Percentiles rank a stretch among this genome's conserved stretches.
These are phyloP conservation scores for Smittium culicis DNA, from an alignment of 371 early-diverging fungal species.

Conservation along the genomic window DNA sequence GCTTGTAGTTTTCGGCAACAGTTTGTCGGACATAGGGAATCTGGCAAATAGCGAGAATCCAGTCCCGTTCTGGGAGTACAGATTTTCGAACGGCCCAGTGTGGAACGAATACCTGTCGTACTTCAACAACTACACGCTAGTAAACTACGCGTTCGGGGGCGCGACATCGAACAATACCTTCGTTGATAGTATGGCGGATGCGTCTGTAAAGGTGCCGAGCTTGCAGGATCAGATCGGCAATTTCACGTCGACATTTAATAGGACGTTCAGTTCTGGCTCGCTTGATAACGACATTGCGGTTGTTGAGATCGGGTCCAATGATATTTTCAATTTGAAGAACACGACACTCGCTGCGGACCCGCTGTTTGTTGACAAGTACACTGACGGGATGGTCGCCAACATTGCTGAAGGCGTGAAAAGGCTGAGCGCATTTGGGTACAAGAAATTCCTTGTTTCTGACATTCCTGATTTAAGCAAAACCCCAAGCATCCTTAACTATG, in stretches of 20 bases:
- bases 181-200: background rate
- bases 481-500: no score
- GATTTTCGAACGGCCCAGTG: conserved; percentile 14
- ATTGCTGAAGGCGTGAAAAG: conserved; percentile 5
- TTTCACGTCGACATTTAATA: conserved; percentile 6
- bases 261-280: background rate
- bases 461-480: conserved; percentile 12
- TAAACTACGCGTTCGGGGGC: conserved; percentile 15
- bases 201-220: conserved; percentile 9
- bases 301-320: conserved; percentile 18
- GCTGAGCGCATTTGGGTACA: conserved; percentile 12
- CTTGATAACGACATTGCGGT: conserved; percentile 12
- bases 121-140: conserved; percentile 10
- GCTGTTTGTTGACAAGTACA: background rate
- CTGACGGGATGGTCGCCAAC: background rate
- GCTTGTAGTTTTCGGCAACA: conserved; percentile 29
- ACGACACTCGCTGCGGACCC: background rate
- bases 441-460: conserved; percentile 14
- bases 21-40: conserved; percentile 27
- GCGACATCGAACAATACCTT: conserved; percentile 16
- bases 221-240: conserved; percentile 12
- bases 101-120: conserved; percentile 17
- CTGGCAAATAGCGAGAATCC: conserved; percentile 14
- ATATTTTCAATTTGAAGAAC: conserved; percentile 9
- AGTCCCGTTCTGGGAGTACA: conserved; percentile 21